Evolutionary conservation across 768 basidiomycete genomes (phyloP).

Genomic region (Saitozyma sp.): DNA sequence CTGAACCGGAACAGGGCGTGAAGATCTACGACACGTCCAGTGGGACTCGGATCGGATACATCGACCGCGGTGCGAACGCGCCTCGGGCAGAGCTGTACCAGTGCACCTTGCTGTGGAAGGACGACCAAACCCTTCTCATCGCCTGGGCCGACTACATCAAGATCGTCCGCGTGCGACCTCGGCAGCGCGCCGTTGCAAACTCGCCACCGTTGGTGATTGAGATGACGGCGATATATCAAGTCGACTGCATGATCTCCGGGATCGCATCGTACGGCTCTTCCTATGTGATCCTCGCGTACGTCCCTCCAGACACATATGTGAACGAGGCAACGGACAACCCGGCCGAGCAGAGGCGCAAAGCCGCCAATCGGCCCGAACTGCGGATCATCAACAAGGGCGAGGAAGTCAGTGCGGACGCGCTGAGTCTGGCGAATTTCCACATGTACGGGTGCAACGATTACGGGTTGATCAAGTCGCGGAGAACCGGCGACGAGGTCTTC

Average conservation of each 20-base stretch:
- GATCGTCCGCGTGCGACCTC: conserved; percentile 62
- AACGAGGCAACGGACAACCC: conserved; percentile 73
- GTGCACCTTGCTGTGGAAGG: conserved; percentile 87
- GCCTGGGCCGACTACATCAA: conserved; percentile 94
- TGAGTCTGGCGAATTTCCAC: conserved; percentile 75
- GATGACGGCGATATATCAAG: conserved; percentile 84
- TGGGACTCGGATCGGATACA: conserved; percentile 75
- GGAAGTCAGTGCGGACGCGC: conserved; percentile 79
- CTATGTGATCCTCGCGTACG: conserved; percentile 85
- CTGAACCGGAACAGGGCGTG: conserved; percentile 65
- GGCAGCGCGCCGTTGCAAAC: conserved; percentile 56
- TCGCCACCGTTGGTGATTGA: conserved; percentile 61
- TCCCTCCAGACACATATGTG: conserved; percentile 70
- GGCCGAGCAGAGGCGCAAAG: conserved; percentile 72
- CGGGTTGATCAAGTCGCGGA: conserved; percentile 60
- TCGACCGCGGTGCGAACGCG: conserved; percentile 75
- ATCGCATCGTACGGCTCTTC: conserved; percentile 67
- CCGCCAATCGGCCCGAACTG: conserved; percentile 88
- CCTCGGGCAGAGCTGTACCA: conserved; percentile 95
- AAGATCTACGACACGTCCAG: conserved; percentile 86
- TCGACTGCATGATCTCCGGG: conserved; percentile 94
- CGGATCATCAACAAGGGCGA: conserved; percentile 90
- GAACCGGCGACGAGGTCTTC: conserved; percentile 61
- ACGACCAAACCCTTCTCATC: conserved; percentile 83
- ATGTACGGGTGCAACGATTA: conserved; percentile 93